Evolutionary conservation across 2,329 filamentous ascomycete species (phyloP), one percentile per base, ranked within the genome.

Genomic region (Hypomyces perniciosus): DNA sequence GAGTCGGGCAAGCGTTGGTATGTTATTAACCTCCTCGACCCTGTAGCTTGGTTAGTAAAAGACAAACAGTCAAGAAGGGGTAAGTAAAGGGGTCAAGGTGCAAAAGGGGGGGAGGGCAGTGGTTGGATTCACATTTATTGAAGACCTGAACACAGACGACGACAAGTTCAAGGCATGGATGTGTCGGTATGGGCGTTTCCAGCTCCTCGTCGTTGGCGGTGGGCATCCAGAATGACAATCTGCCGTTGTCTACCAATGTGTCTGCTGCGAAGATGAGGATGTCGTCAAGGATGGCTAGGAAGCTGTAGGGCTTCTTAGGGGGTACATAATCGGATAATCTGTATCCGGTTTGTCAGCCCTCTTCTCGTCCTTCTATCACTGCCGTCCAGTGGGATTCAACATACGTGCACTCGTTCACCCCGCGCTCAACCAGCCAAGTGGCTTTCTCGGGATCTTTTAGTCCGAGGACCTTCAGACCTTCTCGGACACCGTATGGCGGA

Each of bases 191-290:
- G 0, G 81, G 75, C 26, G 96, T 81, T 63, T 92, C 87, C 52
- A 85, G 80, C 44, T 89, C 79, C 60, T 90, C 80, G 58, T 90
- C 80, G 62, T 89, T 90, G 29, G 90, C 85, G 0, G 90, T 95
- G 0, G 93, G 93, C 88, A 97, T 95, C 93, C 93, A 99, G 74
- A 99, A 95, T 6, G 87, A 88, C 8, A 99, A 67, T 29, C 93
- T 78, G 0, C 90, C 93, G 55, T 82, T 71, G 47, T 89, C 84
- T 6, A 96, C 88, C 1, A 99, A 75, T 1, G 85, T 88, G 9
- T 80, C 74, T 1, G 84, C 79, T 5, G 90, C 84, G 62, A 99
- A 97, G 20, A 84, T 78, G 5, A 97, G 78, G 47, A 99, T 90
- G 65, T 97, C 90, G 61, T 90, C 84, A 20, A 96, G 78, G 82